These are phyloP conservation scores for Daldinia loculata DNA, from an alignment of 495 filamentous ascomycete genomes.

Conservation along the genomic window DNA sequence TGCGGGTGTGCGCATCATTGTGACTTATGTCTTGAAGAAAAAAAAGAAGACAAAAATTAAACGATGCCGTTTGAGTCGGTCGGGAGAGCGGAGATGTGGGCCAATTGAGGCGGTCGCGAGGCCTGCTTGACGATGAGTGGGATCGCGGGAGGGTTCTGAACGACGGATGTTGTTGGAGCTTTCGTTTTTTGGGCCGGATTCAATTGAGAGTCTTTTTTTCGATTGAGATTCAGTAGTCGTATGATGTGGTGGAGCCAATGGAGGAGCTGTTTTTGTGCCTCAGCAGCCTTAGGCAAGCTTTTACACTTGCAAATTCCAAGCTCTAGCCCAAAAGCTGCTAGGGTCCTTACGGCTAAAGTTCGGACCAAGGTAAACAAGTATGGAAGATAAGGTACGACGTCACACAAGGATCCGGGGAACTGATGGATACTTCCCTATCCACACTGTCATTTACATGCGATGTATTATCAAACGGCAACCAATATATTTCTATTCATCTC, in stretches of 20 bases:
- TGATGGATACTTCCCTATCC: too few species aligned
- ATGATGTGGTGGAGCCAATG: constrained; percentile 43
- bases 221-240: constrained; percentile 37
- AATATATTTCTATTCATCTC: too few species aligned
- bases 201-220: constrained; percentile 46
- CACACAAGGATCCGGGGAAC: constrained; percentile 13
- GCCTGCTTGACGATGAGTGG: constrained; percentile 35
- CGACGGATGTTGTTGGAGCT: constrained; percentile 43
- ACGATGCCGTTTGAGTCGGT: constrained; percentile 35
- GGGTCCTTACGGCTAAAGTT: constrained; percentile 36
- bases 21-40: constrained; percentile 22
- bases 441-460: too few species aligned
- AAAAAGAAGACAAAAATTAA: constrained; percentile 7
- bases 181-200: constrained; percentile 19
- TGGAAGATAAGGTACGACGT: constrained; percentile 27
- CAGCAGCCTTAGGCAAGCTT: constrained; percentile 9
- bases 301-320: constrained; percentile 16
- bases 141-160: constrained; percentile 43
- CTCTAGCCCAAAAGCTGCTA: constrained; percentile 13
- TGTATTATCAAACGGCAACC: too few species aligned
- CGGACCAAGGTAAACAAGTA: constrained; percentile 40
- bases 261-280: constrained; percentile 33
- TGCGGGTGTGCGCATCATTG: constrained; percentile 54
- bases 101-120: constrained; percentile 51
- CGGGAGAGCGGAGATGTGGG: constrained; percentile 53